A percentile compares a stretch with the other conserved stretches of the same genome.
Conservation (phyloP, 164 flowering plant species). For the Berberis vulgaris region DNA sequence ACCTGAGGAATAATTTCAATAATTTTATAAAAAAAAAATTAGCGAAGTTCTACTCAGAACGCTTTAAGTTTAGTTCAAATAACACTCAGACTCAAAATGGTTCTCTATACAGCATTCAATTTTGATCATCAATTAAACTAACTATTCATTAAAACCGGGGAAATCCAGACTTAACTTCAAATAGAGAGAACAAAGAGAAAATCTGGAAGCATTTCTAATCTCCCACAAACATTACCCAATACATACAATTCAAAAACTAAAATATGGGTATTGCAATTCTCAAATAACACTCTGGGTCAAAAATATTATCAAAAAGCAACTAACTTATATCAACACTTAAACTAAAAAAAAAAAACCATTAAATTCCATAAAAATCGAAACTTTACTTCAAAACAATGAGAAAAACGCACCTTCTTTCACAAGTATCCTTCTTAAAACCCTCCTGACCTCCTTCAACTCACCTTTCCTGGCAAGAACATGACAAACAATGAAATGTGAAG, state of each 20-base stretch:
- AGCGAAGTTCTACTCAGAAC: no score
- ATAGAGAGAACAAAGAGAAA: neutral
- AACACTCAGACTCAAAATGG: no score
- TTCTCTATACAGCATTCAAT: no score
- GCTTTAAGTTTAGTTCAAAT: no score
- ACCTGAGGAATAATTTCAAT: slow-evolving; percentile 52
- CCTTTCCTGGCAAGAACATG: slow-evolving; percentile 43
- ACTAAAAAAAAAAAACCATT: neutral
- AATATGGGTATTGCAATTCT: neutral
- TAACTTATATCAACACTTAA: no score
- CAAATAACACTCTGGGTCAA: neutral
- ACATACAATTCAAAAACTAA: no score
- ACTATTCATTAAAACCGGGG: no score
- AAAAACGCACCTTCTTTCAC: slow-evolving; percentile 41
- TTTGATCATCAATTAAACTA: no score
- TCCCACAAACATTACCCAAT: no score
- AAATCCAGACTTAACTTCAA: neutral
- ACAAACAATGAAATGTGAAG: slow-evolving; percentile 29
- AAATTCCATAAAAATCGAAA: neutral
- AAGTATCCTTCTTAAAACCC: slow-evolving; percentile 27
- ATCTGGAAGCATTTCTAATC: no score
- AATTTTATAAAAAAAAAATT: neutral
- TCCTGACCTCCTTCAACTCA: slow-evolving; percentile 26
- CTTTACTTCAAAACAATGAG: neutral
- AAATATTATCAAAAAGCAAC: no score